These are phyloP conservation scores for Thoreauomyces humboldtii DNA, from an alignment of 192 early-diverging fungal genomes.

Conservation along the genomic window DNA sequence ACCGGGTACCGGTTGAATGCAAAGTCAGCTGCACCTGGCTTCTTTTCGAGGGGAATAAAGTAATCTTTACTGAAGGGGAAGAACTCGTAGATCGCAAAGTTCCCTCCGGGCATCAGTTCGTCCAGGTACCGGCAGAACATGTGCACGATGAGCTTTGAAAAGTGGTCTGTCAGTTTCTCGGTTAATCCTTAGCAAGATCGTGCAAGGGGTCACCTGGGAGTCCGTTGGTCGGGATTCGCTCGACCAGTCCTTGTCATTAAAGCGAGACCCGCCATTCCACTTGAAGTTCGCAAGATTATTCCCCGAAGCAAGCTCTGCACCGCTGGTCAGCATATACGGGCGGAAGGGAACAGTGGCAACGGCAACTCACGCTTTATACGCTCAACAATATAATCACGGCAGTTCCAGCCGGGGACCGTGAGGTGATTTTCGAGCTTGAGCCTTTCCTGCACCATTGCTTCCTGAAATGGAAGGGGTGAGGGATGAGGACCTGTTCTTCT, in stretches of 20 bases:
- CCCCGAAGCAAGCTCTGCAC: slow-evolving; percentile 34
- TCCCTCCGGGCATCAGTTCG: slow-evolving; percentile 38
- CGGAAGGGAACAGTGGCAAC: background rate
- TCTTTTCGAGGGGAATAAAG: slow-evolving; percentile 26
- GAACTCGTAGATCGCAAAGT: slow-evolving; percentile 15
- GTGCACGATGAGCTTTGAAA: slow-evolving; percentile 35
- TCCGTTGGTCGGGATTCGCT: slow-evolving; percentile 29
- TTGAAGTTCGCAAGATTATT: slow-evolving; percentile 37
- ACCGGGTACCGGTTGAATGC: too few species aligned
- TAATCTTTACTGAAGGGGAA: slow-evolving; percentile 37
- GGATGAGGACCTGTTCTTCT: background rate
- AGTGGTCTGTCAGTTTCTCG: background rate
- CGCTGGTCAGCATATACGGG: background rate
- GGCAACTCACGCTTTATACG: slow-evolving; percentile 34
- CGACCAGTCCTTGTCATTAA: slow-evolving; percentile 25
- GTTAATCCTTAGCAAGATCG: background rate
- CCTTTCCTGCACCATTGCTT: slow-evolving; percentile 38
- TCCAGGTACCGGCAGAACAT: slow-evolving; percentile 44
- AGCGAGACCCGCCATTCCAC: slow-evolving; percentile 33
- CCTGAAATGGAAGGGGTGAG: background rate
- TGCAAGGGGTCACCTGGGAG: slow-evolving; percentile 14
- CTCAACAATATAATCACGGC: slow-evolving; percentile 36
- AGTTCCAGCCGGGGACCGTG: slow-evolving; percentile 30
- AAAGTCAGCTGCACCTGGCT: slow-evolving; percentile 26
- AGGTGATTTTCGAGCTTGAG: slow-evolving; percentile 44